phyloP scores from a whole-genome alignment of 139 green algal genomes.

The Chlamydomonas sphaeroides region DNA sequence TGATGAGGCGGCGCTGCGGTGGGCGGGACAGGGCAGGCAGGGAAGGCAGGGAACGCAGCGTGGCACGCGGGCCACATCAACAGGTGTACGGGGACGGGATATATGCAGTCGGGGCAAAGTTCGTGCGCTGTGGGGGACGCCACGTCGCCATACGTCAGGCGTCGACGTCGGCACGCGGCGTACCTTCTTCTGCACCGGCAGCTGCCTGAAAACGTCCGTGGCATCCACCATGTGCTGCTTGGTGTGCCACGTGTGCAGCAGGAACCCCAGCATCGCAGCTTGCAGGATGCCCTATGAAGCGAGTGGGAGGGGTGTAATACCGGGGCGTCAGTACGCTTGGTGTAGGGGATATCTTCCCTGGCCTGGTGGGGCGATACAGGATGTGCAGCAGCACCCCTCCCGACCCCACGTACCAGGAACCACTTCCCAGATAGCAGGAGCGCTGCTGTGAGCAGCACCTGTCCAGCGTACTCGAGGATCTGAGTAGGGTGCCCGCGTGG shows the following conservation, averaged over 20 bases:
- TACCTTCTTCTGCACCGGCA: slow-evolving; percentile 60
- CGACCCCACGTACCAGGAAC: slow-evolving; percentile 53
- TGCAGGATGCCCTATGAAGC: too few relatives aligned
- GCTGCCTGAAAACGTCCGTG: slow-evolving; percentile 76
- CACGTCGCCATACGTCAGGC: too few relatives aligned
- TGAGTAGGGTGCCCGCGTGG: too few relatives aligned
- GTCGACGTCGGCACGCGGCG: too few relatives aligned
- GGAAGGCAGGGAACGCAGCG: not conserved
- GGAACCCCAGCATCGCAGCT: slow-evolving; percentile 48
- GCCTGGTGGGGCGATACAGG: too few relatives aligned
- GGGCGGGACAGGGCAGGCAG: not conserved
- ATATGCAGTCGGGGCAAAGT: too few relatives aligned
- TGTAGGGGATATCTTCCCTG: too few relatives aligned
- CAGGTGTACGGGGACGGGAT: too few relatives aligned
- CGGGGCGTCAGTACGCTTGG: too few relatives aligned
- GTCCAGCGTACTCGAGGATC: slow-evolving; percentile 58
- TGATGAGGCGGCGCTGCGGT: slow-evolving; percentile 55
- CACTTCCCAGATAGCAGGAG: slow-evolving; percentile 72
- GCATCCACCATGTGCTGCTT: slow-evolving; percentile 62
- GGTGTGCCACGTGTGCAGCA: slow-evolving; percentile 46
- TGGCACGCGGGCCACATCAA: not conserved
- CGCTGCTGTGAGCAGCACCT: slow-evolving; percentile 56
- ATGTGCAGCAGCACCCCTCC: slow-evolving; percentile 27
- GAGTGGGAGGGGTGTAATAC: too few relatives aligned
- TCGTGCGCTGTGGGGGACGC: not conserved